Conservation (phyloP, 2,329 filamentous ascomycete species). For the Monilinia laxa region DNA sequence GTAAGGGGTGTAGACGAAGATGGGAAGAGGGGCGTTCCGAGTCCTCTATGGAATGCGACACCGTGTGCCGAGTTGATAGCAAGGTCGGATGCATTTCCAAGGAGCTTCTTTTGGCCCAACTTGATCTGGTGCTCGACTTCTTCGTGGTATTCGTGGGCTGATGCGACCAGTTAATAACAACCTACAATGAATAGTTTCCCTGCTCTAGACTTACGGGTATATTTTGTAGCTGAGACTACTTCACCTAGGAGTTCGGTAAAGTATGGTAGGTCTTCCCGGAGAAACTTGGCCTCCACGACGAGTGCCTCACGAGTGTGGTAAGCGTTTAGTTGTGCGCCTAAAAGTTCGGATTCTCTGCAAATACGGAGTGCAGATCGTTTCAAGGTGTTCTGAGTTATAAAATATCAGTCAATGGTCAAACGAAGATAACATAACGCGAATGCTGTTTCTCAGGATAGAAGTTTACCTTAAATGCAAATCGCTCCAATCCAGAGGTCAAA, state of each 20-base stretch:
- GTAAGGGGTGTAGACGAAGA: slow-evolving; percentile 68
- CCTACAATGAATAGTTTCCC: too few species aligned
- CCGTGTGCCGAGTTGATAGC: slow-evolving; percentile 84
- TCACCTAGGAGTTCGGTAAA: slow-evolving; percentile 94
- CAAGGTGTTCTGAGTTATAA: slow-evolving; percentile 65
- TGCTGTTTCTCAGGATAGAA: slow-evolving; percentile 24
- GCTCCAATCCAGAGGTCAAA: slow-evolving; percentile 83
- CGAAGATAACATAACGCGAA: not conserved
- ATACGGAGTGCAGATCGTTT: slow-evolving; percentile 90
- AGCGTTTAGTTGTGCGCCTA: slow-evolving; percentile 84
- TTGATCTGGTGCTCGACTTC: slow-evolving; percentile 77
- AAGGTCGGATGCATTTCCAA: slow-evolving; percentile 60
- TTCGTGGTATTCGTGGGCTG: slow-evolving; percentile 89
- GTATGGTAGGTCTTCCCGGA: slow-evolving; percentile 93
- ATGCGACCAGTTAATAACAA: not conserved
- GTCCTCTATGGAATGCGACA: slow-evolving; percentile 88
- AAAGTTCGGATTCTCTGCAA: slow-evolving; percentile 89
- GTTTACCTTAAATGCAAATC: slow-evolving; percentile 89
- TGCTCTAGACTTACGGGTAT: slow-evolving; percentile 59
- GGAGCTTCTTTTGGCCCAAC: slow-evolving; percentile 71
- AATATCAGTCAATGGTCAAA: slow-evolving; percentile 25
- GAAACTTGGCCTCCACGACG: slow-evolving; percentile 90
- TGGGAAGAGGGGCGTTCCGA: slow-evolving; percentile 76
- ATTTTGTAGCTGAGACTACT: slow-evolving; percentile 85
- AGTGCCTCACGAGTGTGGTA: slow-evolving; percentile 93